Base-by-base conservation (phyloP, 2,329 filamentous ascomycete genomes). In the Paracamarosporium sp. region DNA sequence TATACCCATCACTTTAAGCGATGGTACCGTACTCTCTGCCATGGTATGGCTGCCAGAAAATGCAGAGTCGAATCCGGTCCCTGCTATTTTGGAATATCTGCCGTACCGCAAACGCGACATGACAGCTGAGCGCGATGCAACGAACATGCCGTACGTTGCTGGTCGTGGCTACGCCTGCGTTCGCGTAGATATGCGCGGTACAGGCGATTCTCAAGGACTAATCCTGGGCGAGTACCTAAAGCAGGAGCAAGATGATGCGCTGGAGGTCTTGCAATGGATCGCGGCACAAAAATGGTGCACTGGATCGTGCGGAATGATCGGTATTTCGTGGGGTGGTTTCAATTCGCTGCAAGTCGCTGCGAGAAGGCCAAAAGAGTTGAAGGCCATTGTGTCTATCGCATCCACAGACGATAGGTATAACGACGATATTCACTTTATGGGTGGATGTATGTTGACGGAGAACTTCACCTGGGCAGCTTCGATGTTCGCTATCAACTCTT, bases 391-490 rank as follows among this genome's bases (percentile, higher is more conserved):
- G 7, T 36, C 48, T 8, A 51, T 51, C 24, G 28, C 24, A 12
- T 51, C 48, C 2, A 51, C 48, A 13, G 48, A 51, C 35, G 48
- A 51, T 30, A 24, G 48, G 30, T 51, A 41, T 20, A 35, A 36
- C 5, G 48, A 51, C 35, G 48, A 51, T 41, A 51, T 51, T 13
- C 48, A 51, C 28, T 51, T 27, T 22, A 51, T 51, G 38, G 48
- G 48, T 3, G 48, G 48, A 6, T 51, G 48, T 17, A 17, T 41
- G 38, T 20, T 51, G n/a, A 51, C 48, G 2, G 48, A 51, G 17
- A 51, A 51, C 13, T 51, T 51, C 24, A 51, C 48, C 20, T 51
- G 48, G 48, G 48, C 48, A 4, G 48, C 48, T 51, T 51, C 48
- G 5, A 51, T 51, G 48, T 51, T 51, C 17, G 48, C 48, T 5